phyloP scores from a whole-genome alignment of 2,329 filamentous ascomycete species.

The Calonectria hawksworthii region DNA sequence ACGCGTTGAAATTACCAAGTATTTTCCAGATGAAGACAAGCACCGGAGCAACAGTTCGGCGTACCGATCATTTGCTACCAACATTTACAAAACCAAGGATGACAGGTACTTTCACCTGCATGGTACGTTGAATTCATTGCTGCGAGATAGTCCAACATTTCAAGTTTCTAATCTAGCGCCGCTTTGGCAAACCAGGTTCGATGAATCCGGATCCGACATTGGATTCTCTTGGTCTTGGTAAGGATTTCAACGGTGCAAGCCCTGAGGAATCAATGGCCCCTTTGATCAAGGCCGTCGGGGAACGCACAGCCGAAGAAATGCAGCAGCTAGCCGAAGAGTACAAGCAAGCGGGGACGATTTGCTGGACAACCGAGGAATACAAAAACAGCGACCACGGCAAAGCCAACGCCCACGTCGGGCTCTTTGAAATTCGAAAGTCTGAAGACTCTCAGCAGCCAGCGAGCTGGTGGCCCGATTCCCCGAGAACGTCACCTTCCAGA shows the following conservation, averaged over 20 bases:
- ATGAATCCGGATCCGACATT: not conserved
- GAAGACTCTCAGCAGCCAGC: constrained; percentile 43
- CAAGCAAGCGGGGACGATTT: constrained; percentile 2
- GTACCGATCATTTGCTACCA: not conserved
- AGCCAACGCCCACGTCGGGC: not conserved
- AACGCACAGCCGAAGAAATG: not conserved
- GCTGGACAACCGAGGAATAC: not conserved
- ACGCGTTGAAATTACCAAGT: not conserved
- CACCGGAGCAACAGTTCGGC: not conserved
- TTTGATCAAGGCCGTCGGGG: not conserved
- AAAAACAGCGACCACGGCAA: constrained; percentile 1
- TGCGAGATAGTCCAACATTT: not conserved
- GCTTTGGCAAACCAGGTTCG: not conserved
- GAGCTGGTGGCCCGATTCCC: constrained; percentile 57
- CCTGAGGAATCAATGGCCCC: not conserved
- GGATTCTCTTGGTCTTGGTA: not conserved
- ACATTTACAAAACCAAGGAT: constrained; percentile 3
- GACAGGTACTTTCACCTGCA: not conserved
- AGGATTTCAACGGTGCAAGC: not conserved
- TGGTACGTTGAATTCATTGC: not conserved
- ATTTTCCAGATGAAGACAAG: not conserved
- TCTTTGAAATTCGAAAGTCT: not conserved
- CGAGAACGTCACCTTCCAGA: constrained; percentile 49
- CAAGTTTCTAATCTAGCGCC: not conserved
- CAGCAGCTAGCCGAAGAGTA: not conserved